These are phyloP conservation scores for Neoscytalidium dimidiatum DNA, from an alignment of 2,329 filamentous ascomycete species.

Conservation along the genomic window DNA sequence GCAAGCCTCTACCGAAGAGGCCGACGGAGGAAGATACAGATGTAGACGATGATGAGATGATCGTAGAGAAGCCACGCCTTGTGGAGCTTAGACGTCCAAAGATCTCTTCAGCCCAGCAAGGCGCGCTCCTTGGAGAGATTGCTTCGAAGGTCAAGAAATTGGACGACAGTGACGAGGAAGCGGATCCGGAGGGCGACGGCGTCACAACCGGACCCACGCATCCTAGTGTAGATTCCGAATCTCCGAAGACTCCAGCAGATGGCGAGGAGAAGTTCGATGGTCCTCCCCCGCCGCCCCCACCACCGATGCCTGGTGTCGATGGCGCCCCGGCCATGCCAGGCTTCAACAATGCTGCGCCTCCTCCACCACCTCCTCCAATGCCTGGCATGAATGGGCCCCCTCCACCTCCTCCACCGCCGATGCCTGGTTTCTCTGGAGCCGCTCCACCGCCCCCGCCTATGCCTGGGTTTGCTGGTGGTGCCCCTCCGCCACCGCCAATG, in stretches of 20 bases:
- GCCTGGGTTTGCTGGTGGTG: slow-evolving; percentile 43
- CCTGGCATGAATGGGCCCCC: slow-evolving; percentile 43
- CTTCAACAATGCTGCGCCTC: slow-evolving; percentile 47
- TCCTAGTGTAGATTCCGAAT: slow-evolving; percentile 70
- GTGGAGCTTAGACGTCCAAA: slow-evolving; percentile 77
- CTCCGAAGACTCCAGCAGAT: slow-evolving; percentile 68
- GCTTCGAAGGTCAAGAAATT: slow-evolving; percentile 72
- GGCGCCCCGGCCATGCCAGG: slow-evolving; percentile 36
- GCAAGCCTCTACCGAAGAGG: slow-evolving; percentile 41
- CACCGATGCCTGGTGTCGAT: slow-evolving; percentile 45
- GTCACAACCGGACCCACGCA: slow-evolving; percentile 75
- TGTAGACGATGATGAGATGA: slow-evolving; percentile 55
- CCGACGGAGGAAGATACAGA: slow-evolving; percentile 44
- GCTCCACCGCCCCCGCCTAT: slow-evolving; percentile 44
- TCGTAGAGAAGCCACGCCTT: slow-evolving; percentile 78
- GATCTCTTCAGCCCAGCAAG: slow-evolving; percentile 62
- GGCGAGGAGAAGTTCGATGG: slow-evolving; percentile 61
- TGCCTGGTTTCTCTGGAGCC: slow-evolving; percentile 48
- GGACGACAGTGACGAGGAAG: slow-evolving; percentile 73
- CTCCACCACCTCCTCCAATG: slow-evolving; percentile 39
- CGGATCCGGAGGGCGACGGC: slow-evolving; percentile 52
- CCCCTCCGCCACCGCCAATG: slow-evolving; percentile 49
- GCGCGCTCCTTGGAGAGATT: slow-evolving; percentile 71
- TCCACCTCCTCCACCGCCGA: slow-evolving; percentile 46
- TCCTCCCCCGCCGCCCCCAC: slow-evolving; percentile 38